Evolutionary conservation across 2,329 filamentous ascomycete species (phyloP).

Genomic region (Pezicula radicicola): DNA sequence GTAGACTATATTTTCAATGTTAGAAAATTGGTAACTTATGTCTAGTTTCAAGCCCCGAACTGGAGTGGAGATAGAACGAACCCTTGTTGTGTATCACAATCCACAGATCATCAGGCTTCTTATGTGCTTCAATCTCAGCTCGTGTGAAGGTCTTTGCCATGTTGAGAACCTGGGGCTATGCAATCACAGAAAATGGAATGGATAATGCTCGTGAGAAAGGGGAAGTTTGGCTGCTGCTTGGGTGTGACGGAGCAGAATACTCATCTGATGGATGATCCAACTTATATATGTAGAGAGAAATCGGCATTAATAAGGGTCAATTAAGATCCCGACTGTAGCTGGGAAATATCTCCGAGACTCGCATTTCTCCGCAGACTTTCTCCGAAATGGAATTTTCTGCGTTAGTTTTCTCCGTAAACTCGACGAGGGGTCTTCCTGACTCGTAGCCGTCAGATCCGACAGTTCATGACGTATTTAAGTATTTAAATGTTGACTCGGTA

Average conservation of each 20-base stretch:
- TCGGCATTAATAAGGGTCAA: background rate
- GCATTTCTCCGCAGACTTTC: background rate
- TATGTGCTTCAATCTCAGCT: conserved; percentile 47
- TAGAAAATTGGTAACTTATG: conserved; percentile 3
- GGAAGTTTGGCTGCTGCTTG: no score
- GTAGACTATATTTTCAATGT: conserved; percentile 42
- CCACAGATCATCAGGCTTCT: conserved; percentile 46
- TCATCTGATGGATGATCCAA: background rate
- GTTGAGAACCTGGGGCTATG: background rate
- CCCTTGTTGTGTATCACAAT: conserved; percentile 54
- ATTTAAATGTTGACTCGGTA: no score
- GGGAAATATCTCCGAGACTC: background rate
- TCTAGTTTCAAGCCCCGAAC: background rate
- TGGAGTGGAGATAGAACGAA: conserved; percentile 16
- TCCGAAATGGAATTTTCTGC: background rate
- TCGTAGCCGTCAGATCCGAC: background rate
- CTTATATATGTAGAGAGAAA: background rate
- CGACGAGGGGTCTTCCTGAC: background rate
- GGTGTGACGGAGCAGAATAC: no score
- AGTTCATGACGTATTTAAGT: no score
- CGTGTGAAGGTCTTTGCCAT: conserved; percentile 16
- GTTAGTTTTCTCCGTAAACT: background rate
- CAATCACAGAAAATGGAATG: background rate
- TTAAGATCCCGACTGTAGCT: no score
- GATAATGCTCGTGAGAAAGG: no score